Conservation (phyloP, 352 stramenopile genomes). For the Globisporangium iwayamae region DNA sequence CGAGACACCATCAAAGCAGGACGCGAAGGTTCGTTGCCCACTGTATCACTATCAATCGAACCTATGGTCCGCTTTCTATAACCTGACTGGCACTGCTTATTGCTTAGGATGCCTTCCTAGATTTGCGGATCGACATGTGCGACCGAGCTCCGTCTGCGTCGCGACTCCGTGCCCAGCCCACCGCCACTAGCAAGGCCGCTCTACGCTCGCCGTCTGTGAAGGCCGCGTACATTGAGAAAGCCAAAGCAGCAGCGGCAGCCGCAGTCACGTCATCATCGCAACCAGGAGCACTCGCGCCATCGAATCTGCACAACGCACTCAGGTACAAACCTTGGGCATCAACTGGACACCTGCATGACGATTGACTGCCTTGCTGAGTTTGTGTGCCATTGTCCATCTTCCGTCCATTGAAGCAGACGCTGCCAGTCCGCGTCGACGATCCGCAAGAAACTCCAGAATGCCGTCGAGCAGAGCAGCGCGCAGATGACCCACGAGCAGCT, state of each 20-base stretch:
- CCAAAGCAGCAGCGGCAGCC: slow-evolving; percentile 1
- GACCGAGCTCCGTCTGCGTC: slow-evolving; percentile 7
- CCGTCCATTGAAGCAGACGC: slow-evolving; percentile 28
- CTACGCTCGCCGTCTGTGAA: slow-evolving; percentile 8
- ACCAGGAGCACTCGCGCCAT: slow-evolving; percentile 13
- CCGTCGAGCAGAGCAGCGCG: slow-evolving; percentile 45
- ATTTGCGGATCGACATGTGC: slow-evolving; percentile 30
- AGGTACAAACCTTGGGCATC: slow-evolving; percentile 13
- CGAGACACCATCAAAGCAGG: slow-evolving; percentile 7
- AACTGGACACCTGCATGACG: neutral
- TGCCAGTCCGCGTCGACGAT: slow-evolving; percentile 67
- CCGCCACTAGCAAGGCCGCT: neutral
- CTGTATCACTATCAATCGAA: too few species aligned
- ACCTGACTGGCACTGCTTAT: too few species aligned
- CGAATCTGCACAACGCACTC: slow-evolving; percentile 23
- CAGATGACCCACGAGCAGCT: slow-evolving; percentile 34
- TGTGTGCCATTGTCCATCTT: neutral
- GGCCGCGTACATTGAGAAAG: slow-evolving; percentile 9
- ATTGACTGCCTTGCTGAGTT: neutral
- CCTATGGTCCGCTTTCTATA: too few species aligned
- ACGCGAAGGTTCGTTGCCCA: slow-evolving; percentile 10
- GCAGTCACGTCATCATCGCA: neutral
- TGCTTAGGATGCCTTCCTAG: slow-evolving; percentile 23
- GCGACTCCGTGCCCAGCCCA: neutral
- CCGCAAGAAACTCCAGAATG: slow-evolving; percentile 58